phyloP scores from a whole-genome alignment of 164 flowering plant species.

The Liriodendron chinense region DNA sequence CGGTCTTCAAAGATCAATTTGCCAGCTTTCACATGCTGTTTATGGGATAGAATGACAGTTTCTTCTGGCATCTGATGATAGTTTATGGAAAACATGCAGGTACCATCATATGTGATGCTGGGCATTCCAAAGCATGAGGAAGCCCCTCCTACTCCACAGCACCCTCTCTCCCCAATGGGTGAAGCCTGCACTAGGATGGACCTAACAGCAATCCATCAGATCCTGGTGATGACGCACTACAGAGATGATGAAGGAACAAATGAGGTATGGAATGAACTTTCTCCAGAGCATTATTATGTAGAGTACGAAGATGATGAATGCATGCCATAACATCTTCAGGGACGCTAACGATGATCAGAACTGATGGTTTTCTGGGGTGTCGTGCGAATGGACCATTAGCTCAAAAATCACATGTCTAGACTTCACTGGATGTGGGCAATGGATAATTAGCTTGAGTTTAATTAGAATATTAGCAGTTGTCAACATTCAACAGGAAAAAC shows the following conservation, averaged over 20 bases:
- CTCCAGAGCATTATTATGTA: not conserved
- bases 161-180: constrained; percentile 87
- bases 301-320: not conserved
- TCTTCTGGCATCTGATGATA: not conserved
- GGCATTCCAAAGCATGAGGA: constrained; percentile 87
- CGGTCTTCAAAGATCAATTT: too few relatives aligned
- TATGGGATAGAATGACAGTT: not conserved
- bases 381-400: not conserved
- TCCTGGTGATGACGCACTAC: constrained; percentile 77
- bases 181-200: constrained; percentile 96
- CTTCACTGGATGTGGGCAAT: not conserved
- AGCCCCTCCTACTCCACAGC: constrained; percentile 63
- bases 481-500: too few relatives aligned
- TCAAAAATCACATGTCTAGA: not conserved
- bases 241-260: constrained; percentile 96
- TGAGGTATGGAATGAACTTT: constrained; percentile 53
- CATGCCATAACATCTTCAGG: not conserved
- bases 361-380: not conserved
- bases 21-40: not conserved
- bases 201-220: constrained; percentile 94
- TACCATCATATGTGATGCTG: constrained; percentile 79
- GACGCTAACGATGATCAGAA: not conserved
- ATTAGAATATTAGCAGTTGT: not conserved
- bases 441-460: not conserved
- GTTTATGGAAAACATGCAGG: constrained; percentile 37